These are phyloP conservation scores for Salvia hispanica DNA, from an alignment of 257 asterid species.

Conservation along the genomic window DNA sequence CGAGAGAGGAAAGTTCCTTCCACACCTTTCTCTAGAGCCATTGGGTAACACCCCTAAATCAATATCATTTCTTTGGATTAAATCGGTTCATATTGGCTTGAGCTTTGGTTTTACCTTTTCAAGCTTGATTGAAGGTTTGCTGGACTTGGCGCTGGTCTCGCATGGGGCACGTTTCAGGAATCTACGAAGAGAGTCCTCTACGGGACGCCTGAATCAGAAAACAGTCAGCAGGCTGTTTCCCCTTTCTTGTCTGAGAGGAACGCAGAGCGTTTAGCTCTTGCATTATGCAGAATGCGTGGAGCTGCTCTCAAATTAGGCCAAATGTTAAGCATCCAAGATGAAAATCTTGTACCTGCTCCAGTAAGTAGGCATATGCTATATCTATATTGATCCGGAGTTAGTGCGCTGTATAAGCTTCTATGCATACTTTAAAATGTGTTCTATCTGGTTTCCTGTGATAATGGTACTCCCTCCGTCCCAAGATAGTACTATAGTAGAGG, in stretches of 20 bases:
- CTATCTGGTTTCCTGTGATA: slow-evolving; percentile 17
- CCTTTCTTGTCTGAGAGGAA: slow-evolving; percentile 80
- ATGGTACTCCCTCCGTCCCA: no score
- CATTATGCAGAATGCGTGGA: slow-evolving; percentile 99
- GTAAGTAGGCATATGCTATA: slow-evolving; percentile 45
- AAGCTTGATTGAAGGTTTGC: slow-evolving; percentile 69
- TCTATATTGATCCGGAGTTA: not conserved
- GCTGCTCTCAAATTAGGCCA: slow-evolving; percentile 98
- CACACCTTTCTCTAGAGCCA: slow-evolving; percentile 86
- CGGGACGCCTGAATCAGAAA: slow-evolving; percentile 58
- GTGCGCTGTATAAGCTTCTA: slow-evolving; percentile 20
- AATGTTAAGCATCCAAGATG: slow-evolving; percentile 97
- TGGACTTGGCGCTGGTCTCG: slow-evolving; percentile 97
- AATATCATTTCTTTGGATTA: slow-evolving; percentile 1
- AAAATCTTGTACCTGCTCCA: slow-evolving; percentile 91
- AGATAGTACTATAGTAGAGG: no score
- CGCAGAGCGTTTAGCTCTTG: slow-evolving; percentile 97
- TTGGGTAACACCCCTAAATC: slow-evolving; percentile 53
- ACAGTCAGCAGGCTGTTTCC: slow-evolving; percentile 53
- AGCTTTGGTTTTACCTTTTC: slow-evolving; percentile 32
- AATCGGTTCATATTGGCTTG: slow-evolving; percentile 26
- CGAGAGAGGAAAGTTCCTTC: slow-evolving; percentile 95
- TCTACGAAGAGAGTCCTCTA: slow-evolving; percentile 82
- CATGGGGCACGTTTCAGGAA: slow-evolving; percentile 96
- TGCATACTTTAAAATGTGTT: slow-evolving; percentile 6